Base-by-base conservation (phyloP, 2,329 filamentous ascomycete genomes). In the Teratosphaeria zuluensis region DNA sequence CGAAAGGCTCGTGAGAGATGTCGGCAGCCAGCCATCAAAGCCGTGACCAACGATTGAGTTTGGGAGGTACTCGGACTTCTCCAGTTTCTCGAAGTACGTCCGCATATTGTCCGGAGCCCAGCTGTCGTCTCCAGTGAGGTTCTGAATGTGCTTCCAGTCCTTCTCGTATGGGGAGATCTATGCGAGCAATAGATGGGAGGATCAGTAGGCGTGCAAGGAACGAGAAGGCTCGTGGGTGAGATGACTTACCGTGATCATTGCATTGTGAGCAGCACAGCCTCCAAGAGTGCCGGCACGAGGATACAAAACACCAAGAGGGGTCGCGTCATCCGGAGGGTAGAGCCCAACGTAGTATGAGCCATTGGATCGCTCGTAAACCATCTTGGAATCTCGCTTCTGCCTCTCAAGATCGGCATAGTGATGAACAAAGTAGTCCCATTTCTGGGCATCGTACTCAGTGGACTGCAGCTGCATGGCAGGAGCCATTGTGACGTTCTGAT, bases 391-490 rank as follows among this genome's bases (percentile, higher is more conserved):
- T 56, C 76, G 74, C 24, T 78, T 75, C 62, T 84, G 80, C 42
- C 79, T 75, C 24, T 71, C 69, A 52, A 81, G 72, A 61, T 85
- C 77, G 8, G 76, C 74, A 65, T 85, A 86, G 69, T 86, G 84
- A 53, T 78, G 77, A n/a, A 85, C 81, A 62, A 81, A 87, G 71
- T 82, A 86, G 69, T 84, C 80, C 84, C 84, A 87, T 53, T 77
- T 73, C 63, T 84, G 76, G 19, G 77, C 75, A 28, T 75, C 75
- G 60, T 85, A 80, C 65, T 85, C 81, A 11, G 80, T 82, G 1
- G 80, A 77, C 21, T 77, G 75, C 54, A 77, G 77, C 24, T 79
- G 77, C 65, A 81, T 77, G 1, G 81, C 78, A 6, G 84, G 82
- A 4, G 84, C 77, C 9, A 79, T 77, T 62, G 82, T 78, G 65